Evolutionary conservation across 371 early-diverging fungal genomes (phyloP).

Genomic region (Mortierella sp.): DNA sequence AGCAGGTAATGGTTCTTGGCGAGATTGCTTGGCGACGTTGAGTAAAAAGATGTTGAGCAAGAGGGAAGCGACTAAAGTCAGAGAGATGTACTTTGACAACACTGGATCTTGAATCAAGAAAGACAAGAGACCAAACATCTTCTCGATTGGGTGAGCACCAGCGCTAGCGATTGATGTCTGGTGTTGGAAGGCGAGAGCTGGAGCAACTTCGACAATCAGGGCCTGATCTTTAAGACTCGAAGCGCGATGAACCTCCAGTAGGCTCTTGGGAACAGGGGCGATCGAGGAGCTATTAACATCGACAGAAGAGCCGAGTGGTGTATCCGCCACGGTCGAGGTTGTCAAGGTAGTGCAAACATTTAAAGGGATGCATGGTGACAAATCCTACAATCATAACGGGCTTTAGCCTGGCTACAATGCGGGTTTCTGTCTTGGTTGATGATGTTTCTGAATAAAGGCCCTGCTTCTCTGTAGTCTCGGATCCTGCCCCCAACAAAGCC

Average conservation of each 20-base stretch:
- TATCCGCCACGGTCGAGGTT: conserved; percentile 15
- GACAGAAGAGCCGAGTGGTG: conserved; percentile 40
- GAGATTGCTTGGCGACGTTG: conserved; percentile 70
- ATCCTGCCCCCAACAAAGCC: conserved; percentile 39
- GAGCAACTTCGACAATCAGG: conserved; percentile 72
- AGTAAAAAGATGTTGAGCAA: conserved; percentile 76
- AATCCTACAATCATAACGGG: conserved; percentile 75
- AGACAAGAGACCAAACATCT: conserved; percentile 62
- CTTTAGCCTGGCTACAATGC: conserved; percentile 69
- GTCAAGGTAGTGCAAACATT: conserved; percentile 76
- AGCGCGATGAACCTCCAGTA: conserved; percentile 62
- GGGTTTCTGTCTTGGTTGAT: conserved; percentile 64
- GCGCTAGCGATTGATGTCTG: conserved; percentile 51
- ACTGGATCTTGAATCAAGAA: conserved; percentile 75
- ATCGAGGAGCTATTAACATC: conserved; percentile 60
- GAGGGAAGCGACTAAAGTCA: conserved; percentile 68
- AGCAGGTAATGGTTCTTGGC: conserved; percentile 20
- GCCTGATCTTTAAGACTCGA: conserved; percentile 60
- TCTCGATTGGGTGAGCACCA: conserved; percentile 61
- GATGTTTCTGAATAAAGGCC: conserved; percentile 16
- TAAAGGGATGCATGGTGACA: conserved; percentile 79
- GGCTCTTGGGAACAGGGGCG: conserved; percentile 59
- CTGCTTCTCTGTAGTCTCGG: conserved; percentile 24
- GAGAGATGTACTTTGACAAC: conserved; percentile 70
- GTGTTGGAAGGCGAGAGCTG: conserved; percentile 70